phyloP scores from a whole-genome alignment of 805 yeast species.

The Yarrowia sp. region DNA sequence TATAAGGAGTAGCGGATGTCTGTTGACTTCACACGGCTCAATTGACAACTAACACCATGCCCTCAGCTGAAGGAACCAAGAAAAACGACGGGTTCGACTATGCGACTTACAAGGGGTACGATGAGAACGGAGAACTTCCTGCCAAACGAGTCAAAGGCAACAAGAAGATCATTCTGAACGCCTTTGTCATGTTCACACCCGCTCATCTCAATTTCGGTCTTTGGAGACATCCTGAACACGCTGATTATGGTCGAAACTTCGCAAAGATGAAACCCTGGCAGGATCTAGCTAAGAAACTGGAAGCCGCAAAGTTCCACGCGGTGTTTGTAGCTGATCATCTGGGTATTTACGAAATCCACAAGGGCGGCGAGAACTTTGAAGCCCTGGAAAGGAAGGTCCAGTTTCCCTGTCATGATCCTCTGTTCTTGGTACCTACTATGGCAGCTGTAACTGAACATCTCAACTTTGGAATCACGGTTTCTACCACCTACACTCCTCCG shows the following conservation, averaged over 20 bases:
- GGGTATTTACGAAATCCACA: slow-evolving; percentile 54
- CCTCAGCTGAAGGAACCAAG: not conserved
- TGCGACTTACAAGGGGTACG: slow-evolving; percentile 4
- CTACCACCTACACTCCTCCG: slow-evolving; percentile 56
- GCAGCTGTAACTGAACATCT: slow-evolving; percentile 55
- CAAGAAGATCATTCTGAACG: slow-evolving; percentile 27
- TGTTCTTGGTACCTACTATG: slow-evolving; percentile 53
- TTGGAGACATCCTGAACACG: slow-evolving; percentile 10
- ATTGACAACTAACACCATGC: not conserved
- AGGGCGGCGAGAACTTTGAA: slow-evolving; percentile 51
- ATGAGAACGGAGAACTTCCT: slow-evolving; percentile 10
- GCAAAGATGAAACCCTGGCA: slow-evolving; percentile 25
- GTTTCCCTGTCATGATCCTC: slow-evolving; percentile 54
- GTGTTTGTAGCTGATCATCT: slow-evolving; percentile 54
- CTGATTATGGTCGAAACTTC: slow-evolving; percentile 14
- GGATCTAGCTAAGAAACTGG: slow-evolving; percentile 10
- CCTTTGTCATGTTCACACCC: slow-evolving; percentile 24
- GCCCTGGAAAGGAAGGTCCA: slow-evolving; percentile 50
- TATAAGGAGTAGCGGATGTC: not conserved
- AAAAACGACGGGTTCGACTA: slow-evolving; percentile 14
- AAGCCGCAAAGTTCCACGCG: slow-evolving; percentile 46
- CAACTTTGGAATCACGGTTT: slow-evolving; percentile 54
- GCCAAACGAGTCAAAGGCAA: slow-evolving; percentile 25
- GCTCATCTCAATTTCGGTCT: slow-evolving; percentile 18
- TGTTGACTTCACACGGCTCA: too few species aligned